Conservation (phyloP, 805 yeast species). For the Kodamaea restingae region DNA sequence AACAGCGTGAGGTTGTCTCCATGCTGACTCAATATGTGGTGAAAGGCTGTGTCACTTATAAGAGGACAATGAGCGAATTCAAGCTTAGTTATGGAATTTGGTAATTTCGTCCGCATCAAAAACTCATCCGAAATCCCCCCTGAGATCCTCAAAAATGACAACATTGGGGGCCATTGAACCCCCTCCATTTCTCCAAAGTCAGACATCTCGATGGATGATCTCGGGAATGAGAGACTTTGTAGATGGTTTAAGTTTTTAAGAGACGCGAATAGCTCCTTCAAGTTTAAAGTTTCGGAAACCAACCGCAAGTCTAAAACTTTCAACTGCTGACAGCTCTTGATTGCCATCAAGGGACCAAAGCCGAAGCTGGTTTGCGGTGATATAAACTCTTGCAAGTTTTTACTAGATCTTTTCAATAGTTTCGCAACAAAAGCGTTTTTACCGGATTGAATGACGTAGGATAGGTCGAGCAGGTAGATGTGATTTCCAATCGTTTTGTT, state of each 20-base stretch:
- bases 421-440: conserved; percentile 88
- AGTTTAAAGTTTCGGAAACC: conserved; percentile 86
- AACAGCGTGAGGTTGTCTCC: conserved; percentile 65
- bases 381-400: conserved; percentile 59
- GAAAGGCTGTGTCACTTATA: conserved; percentile 61
- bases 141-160: conserved; percentile 69
- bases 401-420: conserved; percentile 70
- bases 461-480: conserved; percentile 66
- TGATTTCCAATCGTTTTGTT: conserved; percentile 51
- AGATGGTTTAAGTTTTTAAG: conserved; percentile 58
- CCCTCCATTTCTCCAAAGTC: conserved; percentile 52
- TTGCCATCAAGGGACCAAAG: conserved; percentile 76
- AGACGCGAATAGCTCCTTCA: conserved; percentile 73
- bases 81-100: conserved; percentile 61
- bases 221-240: conserved; percentile 79
- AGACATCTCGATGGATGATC: conserved; percentile 61
- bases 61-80: conserved; percentile 88
- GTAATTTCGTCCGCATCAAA: conserved; percentile 65
- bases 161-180: conserved; percentile 71
- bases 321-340: conserved; percentile 64
- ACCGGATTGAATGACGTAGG: conserved; percentile 83
- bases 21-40: conserved; percentile 53
- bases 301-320: conserved; percentile 70
- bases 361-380: conserved; percentile 98
- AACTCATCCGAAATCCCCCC: conserved; percentile 90